Conservation (phyloP, 208 protist species). For the Acanthamoeba quina region DNA sequence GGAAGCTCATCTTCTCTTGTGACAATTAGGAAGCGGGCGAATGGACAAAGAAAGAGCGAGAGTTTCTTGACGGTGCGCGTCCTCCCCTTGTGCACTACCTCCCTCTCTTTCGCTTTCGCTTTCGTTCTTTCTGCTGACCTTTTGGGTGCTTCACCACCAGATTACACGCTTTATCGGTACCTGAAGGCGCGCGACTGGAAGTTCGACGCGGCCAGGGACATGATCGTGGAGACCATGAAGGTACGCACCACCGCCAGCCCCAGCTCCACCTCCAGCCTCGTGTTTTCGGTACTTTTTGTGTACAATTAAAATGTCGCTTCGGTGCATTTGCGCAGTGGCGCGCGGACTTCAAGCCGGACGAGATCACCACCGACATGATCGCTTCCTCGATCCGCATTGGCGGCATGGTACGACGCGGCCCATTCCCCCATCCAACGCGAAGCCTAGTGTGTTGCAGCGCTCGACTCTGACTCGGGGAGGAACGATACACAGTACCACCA, state of each 20-base stretch:
- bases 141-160: background rate
- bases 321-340: conserved; percentile 31
- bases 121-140: background rate
- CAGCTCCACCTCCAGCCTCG: background rate
- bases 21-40: background rate
- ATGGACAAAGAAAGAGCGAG: conserved; percentile 1
- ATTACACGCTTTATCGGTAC: conserved; percentile 62
- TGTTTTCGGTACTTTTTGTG: background rate
- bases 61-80: conserved; percentile 19
- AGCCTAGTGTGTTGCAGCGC: background rate
- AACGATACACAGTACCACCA: conserved; percentile 41
- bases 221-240: conserved; percentile 48
- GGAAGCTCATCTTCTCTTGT: background rate
- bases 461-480: background rate
- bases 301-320: background rate
- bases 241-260: background rate
- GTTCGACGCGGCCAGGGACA: conserved; percentile 6
- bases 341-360: conserved; percentile 43
- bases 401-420: conserved; percentile 22
- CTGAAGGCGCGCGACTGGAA: conserved; percentile 62
- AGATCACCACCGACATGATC: conserved; percentile 60
- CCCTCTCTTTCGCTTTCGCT: background rate
- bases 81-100: background rate
- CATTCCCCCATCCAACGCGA: too few species aligned
- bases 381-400: conserved; percentile 31